Conservation (phyloP, 176 grass and related monocot genomes). For the Triticum dicoccoides region DNA sequence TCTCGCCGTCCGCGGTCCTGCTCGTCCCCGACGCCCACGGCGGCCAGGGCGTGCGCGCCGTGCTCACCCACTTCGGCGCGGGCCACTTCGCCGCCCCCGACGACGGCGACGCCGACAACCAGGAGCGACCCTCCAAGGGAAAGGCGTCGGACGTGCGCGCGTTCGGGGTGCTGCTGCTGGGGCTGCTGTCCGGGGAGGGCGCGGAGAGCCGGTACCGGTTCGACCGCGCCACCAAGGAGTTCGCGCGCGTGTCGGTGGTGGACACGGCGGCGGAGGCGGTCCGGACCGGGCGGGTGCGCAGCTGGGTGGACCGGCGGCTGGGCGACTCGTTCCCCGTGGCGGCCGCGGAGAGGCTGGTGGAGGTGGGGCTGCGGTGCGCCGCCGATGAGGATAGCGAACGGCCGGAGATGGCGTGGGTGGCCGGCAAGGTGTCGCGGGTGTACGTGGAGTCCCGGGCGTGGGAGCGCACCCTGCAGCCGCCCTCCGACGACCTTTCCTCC, state of each 20-base stretch:
- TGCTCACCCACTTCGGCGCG: slow-evolving; percentile 61
- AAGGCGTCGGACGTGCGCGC: slow-evolving; percentile 52
- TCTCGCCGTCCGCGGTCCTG: slow-evolving; percentile 38
- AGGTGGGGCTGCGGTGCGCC: slow-evolving; percentile 59
- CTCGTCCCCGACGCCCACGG: slow-evolving; percentile 39
- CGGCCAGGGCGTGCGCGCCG: slow-evolving; percentile 31
- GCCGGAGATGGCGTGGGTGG: slow-evolving; percentile 68
- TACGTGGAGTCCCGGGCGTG: slow-evolving; percentile 55
- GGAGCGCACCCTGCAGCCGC: slow-evolving; percentile 43
- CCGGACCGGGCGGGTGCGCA: slow-evolving; percentile 30
- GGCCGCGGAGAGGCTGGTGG: slow-evolving; percentile 44
- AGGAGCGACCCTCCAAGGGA: background rate
- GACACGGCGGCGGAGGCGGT: slow-evolving; percentile 49
- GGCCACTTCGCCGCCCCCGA: slow-evolving; percentile 6
- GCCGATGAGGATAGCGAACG: background rate
- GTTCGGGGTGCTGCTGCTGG: slow-evolving; percentile 62
- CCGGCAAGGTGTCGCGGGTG: slow-evolving; percentile 67
- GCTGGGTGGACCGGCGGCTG: slow-evolving; percentile 61
- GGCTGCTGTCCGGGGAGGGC: slow-evolving; percentile 57
- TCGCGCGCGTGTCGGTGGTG: slow-evolving; percentile 44
- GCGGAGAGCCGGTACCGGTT: slow-evolving; percentile 45
- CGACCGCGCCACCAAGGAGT: slow-evolving; percentile 42
- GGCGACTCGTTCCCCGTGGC: slow-evolving; percentile 72
- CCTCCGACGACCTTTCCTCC: slow-evolving; percentile 39
- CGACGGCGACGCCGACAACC: background rate